Percentiles rank a stretch among this genome's conserved stretches.
Evolutionary conservation across 2,329 filamentous ascomycete genomes (phyloP).

Genomic region (Huntiella decipiens): DNA sequence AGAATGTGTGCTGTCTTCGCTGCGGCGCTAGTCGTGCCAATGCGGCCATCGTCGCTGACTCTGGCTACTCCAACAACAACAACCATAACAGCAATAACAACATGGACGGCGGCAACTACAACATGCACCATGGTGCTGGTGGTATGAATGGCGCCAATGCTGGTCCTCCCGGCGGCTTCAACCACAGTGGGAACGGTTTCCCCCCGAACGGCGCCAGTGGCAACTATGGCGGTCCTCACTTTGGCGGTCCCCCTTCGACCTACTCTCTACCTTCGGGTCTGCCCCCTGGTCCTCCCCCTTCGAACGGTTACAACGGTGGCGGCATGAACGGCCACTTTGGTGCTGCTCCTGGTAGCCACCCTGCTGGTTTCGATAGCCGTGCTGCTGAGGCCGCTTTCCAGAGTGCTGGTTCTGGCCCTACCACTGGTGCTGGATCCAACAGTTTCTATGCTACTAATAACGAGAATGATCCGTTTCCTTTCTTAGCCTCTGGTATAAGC

Average conservation of each 20-base stretch:
- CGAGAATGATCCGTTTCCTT: constrained; percentile 61
- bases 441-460: constrained; percentile 28
- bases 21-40: constrained; percentile 89
- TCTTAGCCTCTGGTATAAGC: constrained; percentile 55
- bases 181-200: constrained; percentile 24
- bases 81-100: constrained; percentile 48
- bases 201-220: constrained; percentile 23
- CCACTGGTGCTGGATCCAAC: constrained; percentile 57
- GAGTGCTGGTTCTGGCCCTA: constrained; percentile 63
- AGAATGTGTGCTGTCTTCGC: constrained; percentile 93
- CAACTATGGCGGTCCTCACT: constrained; percentile 32
- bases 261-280: constrained; percentile 79
- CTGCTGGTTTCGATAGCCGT: constrained; percentile 79
- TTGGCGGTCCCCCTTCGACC: constrained; percentile 69
- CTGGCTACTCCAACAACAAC: constrained; percentile 79
- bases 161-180: constrained; percentile 18
- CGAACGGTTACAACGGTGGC: constrained; percentile 48
- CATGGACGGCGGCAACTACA: constrained; percentile 3
- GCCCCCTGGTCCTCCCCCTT: constrained; percentile 46
- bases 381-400: constrained; percentile 89
- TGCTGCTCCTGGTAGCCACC: constrained; percentile 58
- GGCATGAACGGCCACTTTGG: constrained; percentile 53
- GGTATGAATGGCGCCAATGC: constrained; percentile 27
- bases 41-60: constrained; percentile 85
- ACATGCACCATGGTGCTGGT: constrained; percentile 16